Percentiles rank a stretch among this genome's conserved stretches.
These are phyloP conservation scores for Hyparrhenia diplandra DNA, from an alignment of 176 grass and related monocot genomes.

Conservation along the genomic window DNA sequence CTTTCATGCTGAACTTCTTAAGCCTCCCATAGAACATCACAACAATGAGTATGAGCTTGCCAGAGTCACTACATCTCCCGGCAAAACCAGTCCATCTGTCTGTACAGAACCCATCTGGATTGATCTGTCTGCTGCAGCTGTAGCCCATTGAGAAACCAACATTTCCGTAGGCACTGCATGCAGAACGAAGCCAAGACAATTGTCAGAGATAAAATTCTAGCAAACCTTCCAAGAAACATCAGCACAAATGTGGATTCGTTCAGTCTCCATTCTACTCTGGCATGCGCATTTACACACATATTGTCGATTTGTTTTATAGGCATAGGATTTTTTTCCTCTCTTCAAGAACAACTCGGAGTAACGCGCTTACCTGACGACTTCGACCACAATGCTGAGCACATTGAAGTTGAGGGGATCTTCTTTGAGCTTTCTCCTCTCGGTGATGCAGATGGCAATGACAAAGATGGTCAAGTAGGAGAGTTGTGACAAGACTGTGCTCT, in stretches of 20 bases:
- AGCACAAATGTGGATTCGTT: not conserved
- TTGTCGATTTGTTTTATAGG: not conserved
- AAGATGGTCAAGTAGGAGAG: constrained; percentile 50
- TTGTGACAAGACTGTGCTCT: constrained; percentile 41
- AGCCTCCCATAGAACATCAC: constrained; percentile 62
- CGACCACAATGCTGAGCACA: constrained; percentile 46
- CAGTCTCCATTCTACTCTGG: not conserved
- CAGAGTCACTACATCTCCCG: constrained; percentile 48
- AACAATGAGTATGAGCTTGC: constrained; percentile 53
- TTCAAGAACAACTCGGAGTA: no score
- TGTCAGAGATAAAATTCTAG: not conserved
- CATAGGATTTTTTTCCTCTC: not conserved
- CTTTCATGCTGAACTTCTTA: constrained; percentile 51
- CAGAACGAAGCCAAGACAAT: not conserved
- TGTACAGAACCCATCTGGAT: constrained; percentile 24
- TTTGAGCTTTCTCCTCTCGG: constrained; percentile 40
- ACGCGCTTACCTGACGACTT: constrained; percentile 52
- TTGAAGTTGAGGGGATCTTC: constrained; percentile 70
- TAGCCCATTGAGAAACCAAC: constrained; percentile 62
- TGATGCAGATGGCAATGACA: constrained; percentile 60
- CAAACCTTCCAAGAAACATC: not conserved
- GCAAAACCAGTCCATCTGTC: constrained; percentile 47
- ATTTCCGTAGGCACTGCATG: constrained; percentile 75
- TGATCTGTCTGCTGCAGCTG: constrained; percentile 49
- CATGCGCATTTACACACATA: not conserved